Conservation (phyloP, 2,329 filamentous ascomycete species). For the Nectriaceae sp. region DNA sequence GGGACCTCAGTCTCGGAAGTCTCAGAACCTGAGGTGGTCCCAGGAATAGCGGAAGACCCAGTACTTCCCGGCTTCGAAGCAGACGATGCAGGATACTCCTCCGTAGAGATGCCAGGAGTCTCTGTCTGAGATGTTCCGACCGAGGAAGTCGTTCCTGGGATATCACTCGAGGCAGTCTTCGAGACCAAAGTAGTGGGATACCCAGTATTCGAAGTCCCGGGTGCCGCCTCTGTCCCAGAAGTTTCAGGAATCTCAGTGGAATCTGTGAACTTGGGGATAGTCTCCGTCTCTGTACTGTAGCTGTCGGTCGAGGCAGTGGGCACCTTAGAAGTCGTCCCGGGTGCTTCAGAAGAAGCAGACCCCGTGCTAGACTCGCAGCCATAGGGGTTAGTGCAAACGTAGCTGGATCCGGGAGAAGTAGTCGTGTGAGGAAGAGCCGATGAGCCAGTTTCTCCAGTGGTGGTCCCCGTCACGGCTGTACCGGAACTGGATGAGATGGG, state of each 20-base stretch:
- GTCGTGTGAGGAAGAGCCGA: neutral
- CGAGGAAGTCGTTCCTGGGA: neutral
- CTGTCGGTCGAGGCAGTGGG: slow-evolving; percentile 11
- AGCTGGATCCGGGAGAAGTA: slow-evolving; percentile 6
- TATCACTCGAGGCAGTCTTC: neutral
- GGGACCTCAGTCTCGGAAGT: neutral
- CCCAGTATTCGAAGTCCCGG: neutral
- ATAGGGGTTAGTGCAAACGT: slow-evolving; percentile 11
- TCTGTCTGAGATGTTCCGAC: neutral
- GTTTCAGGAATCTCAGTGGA: neutral
- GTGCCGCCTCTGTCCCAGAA: neutral
- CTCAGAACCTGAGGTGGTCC: neutral
- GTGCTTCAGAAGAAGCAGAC: slow-evolving; percentile 6
- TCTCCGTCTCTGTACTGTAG: neutral
- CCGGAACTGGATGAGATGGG: neutral
- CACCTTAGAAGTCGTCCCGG: slow-evolving; percentile 1
- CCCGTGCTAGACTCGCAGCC: slow-evolving; percentile 17
- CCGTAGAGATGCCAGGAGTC: neutral
- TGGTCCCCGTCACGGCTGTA: neutral
- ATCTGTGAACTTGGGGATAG: neutral
- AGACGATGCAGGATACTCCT: neutral
- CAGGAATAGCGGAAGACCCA: neutral
- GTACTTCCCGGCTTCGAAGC: neutral
- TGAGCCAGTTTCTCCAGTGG: neutral
- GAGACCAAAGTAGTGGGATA: neutral